These are phyloP conservation scores for Pythium dissimile DNA, from an alignment of 352 stramenopile genomes.

Conservation along the genomic window DNA sequence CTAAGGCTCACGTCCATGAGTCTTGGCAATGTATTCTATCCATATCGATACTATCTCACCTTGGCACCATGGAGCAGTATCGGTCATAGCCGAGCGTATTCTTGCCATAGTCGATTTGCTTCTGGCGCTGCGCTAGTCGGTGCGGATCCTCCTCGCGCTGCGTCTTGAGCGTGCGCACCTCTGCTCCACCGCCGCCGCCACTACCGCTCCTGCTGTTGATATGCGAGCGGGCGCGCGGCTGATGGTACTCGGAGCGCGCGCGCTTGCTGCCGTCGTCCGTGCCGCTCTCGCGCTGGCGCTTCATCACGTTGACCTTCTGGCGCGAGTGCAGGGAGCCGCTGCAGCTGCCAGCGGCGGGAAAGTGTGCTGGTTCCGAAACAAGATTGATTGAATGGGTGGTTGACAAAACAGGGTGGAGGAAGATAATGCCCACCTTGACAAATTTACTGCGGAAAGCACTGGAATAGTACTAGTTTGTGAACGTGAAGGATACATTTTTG, in stretches of 20 bases:
- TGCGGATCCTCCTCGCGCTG: conserved; percentile 78
- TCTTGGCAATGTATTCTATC: neutral
- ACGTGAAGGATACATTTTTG: no score
- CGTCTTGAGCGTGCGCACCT: conserved; percentile 46
- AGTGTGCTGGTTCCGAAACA: neutral
- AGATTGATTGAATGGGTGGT: neutral
- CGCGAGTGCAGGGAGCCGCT: no score
- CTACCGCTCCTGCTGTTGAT: neutral
- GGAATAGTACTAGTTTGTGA: no score
- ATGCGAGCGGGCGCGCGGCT: neutral
- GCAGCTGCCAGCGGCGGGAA: neutral
- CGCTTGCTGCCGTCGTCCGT: conserved; percentile 10
- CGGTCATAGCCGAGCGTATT: conserved; percentile 91
- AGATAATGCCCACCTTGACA: no score
- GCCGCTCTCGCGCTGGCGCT: conserved; percentile 14
- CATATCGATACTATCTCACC: conserved; percentile 20
- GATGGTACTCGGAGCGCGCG: conserved; percentile 3
- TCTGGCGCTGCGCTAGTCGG: conserved; percentile 86
- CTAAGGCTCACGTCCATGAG: no score
- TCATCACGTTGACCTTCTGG: no score
- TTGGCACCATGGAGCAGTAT: conserved; percentile 67
- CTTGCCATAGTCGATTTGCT: conserved; percentile 92
- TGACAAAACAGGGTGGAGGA: neutral
- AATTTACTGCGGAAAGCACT: no score
- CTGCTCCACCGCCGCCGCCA: neutral